phyloP scores from a whole-genome alignment of 2,329 filamentous ascomycete species.

The Trichoderma polysporum region DNA sequence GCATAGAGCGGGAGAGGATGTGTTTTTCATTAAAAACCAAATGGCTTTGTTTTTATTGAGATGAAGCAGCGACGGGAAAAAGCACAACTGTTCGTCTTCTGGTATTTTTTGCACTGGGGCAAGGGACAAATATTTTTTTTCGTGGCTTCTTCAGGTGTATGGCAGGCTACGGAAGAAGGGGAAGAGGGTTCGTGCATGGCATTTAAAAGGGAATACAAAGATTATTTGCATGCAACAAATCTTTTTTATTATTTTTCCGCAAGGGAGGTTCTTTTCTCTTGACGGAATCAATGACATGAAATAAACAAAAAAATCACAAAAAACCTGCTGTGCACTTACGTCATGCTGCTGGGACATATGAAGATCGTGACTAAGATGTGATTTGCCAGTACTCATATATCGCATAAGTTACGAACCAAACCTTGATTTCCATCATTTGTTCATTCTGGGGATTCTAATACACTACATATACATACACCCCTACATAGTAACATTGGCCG shows the following conservation, averaged over 20 bases:
- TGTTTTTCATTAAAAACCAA: neutral
- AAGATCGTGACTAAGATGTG: neutral
- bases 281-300: slow-evolving; percentile 39
- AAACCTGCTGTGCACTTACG: neutral
- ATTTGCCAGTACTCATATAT: too few species aligned
- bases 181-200: slow-evolving; percentile 33
- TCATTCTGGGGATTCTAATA: neutral
- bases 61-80: neutral
- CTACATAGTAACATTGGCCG: neutral
- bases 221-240: slow-evolving; percentile 33
- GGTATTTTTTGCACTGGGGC: slow-evolving; percentile 24
- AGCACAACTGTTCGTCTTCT: neutral
- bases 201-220: slow-evolving; percentile 36
- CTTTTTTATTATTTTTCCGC: slow-evolving; percentile 32
- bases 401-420: neutral
- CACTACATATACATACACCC: neutral
- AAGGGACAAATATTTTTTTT: slow-evolving; percentile 20
- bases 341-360: neutral
- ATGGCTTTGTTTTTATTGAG: slow-evolving; percentile 11
- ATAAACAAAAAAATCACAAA: slow-evolving; percentile 23
- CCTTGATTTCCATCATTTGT: neutral
- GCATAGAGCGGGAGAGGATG: slow-evolving; percentile 47
- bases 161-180: slow-evolving; percentile 36
- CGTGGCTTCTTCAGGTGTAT: slow-evolving; percentile 43
- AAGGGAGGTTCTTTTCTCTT: slow-evolving; percentile 32